phyloP scores from a whole-genome alignment of 768 basidiomycete species.

The Hericium rajendrae region DNA sequence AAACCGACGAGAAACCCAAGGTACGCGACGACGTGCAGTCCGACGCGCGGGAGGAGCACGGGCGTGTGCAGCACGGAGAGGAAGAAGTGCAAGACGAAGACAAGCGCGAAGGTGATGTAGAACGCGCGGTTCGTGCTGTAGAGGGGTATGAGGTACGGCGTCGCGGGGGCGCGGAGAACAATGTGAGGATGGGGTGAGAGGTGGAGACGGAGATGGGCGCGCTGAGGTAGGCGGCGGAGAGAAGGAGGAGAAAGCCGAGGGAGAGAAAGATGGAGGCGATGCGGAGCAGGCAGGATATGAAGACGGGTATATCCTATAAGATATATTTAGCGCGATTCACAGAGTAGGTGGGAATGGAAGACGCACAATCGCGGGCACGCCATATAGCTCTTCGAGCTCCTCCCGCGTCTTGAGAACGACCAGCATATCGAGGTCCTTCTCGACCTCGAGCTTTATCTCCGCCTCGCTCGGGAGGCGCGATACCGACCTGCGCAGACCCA shows the following conservation, averaged over 20 bases:
- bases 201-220: conserved; percentile 33
- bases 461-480: conserved; percentile 11
- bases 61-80: conserved; percentile 62
- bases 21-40: conserved; percentile 71
- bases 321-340: conserved; percentile 5
- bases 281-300: conserved; percentile 69
- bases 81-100: conserved; percentile 31
- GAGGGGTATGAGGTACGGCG: conserved; percentile 10
- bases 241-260: conserved; percentile 52
- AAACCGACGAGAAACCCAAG: conserved; percentile 55
- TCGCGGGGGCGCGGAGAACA: not conserved
- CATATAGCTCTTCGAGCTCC: conserved; percentile 74
- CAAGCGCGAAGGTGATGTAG: conserved; percentile 20
- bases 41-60: conserved; percentile 56
- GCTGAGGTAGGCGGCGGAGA: conserved; percentile 53
- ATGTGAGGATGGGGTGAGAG: not conserved
- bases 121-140: conserved; percentile 17
- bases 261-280: conserved; percentile 65
- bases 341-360: not conserved
- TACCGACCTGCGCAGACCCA: not conserved
- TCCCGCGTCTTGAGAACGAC: conserved; percentile 54
- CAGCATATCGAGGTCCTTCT: conserved; percentile 59
- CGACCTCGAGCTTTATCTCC: conserved; percentile 33
- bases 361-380: conserved; percentile 70
- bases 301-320: conserved; percentile 64